Evolutionary conservation across 352 stramenopile genomes (phyloP).

Genomic region (Phytophthora podocarpi): DNA sequence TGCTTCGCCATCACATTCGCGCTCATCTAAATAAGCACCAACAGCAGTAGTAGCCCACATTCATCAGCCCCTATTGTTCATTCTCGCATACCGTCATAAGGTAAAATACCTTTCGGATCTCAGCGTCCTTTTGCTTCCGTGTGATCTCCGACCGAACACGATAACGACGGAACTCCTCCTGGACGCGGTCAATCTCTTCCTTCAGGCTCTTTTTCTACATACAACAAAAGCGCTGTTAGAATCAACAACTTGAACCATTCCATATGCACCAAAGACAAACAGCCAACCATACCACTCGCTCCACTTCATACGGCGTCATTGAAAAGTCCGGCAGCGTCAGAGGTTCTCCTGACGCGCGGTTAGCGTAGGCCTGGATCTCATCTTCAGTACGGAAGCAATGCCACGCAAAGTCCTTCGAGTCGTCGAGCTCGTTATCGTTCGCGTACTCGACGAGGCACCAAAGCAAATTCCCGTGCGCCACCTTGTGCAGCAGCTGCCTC

Average conservation of each 20-base stretch:
- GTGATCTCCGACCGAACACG: conserved; percentile 88
- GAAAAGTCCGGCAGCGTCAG: conserved; percentile 67
- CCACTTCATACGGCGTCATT: conserved; percentile 74
- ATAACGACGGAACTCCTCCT: conserved; percentile 90
- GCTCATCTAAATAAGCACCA: conserved; percentile 59
- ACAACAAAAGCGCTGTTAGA: too few species aligned
- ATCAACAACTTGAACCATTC: too few species aligned
- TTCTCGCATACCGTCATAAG: not conserved
- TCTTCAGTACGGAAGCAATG: conserved; percentile 67
- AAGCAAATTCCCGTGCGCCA: conserved; percentile 57
- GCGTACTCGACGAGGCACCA: conserved; percentile 89
- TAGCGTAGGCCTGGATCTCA: conserved; percentile 67
- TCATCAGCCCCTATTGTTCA: not conserved
- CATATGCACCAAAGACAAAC: not conserved
- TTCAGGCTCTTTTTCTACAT: conserved; percentile 81
- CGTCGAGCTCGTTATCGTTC: conserved; percentile 69
- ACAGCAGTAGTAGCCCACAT: not conserved
- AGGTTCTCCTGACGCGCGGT: conserved; percentile 62
- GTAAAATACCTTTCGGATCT: conserved; percentile 76
- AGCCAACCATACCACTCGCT: conserved; percentile 60
- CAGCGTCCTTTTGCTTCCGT: conserved; percentile 88
- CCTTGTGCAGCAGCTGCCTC: conserved; percentile 68
- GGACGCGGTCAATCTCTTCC: conserved; percentile 81
- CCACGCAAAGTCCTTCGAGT: conserved; percentile 72
- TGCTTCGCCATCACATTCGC: conserved; percentile 76